These are phyloP conservation scores for Trichoderma reesei DNA, from an alignment of 495 filamentous ascomycete species.

Conservation along the genomic window DNA sequence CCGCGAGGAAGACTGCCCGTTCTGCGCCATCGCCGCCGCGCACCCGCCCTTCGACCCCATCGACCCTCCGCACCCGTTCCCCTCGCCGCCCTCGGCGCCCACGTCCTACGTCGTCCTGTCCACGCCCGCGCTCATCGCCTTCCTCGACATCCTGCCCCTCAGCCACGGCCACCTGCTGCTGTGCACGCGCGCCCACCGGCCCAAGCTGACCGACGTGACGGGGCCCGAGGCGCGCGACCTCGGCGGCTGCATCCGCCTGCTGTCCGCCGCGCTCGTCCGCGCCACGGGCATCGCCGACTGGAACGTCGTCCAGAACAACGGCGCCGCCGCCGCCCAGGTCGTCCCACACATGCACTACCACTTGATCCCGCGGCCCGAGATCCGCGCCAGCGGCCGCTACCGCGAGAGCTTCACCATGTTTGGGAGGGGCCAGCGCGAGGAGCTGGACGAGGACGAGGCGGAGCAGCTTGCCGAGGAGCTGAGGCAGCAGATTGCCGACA, in stretches of 20 bases:
- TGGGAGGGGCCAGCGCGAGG: conserved; percentile 69
- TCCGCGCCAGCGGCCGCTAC: conserved; percentile 31
- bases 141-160: conserved; percentile 85
- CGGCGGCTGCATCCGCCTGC: conserved; percentile 61
- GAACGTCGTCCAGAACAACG: conserved; percentile 96
- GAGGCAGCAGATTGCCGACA: conserved; percentile 46
- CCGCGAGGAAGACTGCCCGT: conserved; percentile 40
- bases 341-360: conserved; percentile 91
- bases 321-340: conserved; percentile 75
- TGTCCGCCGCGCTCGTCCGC: conserved; percentile 59
- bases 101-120: conserved; percentile 62
- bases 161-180: conserved; percentile 70
- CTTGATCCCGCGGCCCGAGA: conserved; percentile 64
- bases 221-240: conserved; percentile 48
- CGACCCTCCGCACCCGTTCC: conserved; percentile 23
- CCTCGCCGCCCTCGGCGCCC: conserved; percentile 28
- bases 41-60: conserved; percentile 36
- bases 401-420: conserved; percentile 67
- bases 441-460: conserved; percentile 80
- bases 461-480: conserved; percentile 51
- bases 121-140: conserved; percentile 63
- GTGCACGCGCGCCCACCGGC: conserved; percentile 57
- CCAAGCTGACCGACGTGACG: conserved; percentile 58
- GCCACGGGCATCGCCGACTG: conserved; percentile 61
- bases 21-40: conserved; percentile 50